Evolutionary conservation across 208 protist genomes (phyloP), one percentile per base, ranked within the genome.

Genomic region (Trypanosomatidae sp.): DNA sequence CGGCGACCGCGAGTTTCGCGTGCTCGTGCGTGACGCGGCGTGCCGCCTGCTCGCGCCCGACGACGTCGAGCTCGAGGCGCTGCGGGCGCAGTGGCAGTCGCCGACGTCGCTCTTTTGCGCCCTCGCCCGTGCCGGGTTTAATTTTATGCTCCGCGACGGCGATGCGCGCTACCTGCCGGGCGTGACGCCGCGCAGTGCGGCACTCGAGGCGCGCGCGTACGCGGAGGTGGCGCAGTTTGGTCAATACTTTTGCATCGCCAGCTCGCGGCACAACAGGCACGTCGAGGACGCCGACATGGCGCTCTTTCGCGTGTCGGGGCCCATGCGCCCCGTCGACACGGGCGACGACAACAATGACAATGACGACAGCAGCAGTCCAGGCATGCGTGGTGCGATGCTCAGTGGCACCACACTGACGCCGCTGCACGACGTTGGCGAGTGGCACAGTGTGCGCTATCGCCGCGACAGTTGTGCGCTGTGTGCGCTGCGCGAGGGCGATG

Each of bases 251-350:
- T 61, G 60, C 20, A 70, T 95, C 22, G 68, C 79, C 3, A 87
- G 53, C 61, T 71, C 78, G 7, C 49, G 52, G 11, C 88, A 95
- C 63, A 95, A 95, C 56, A 85, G 74, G 46, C 48, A 56, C 53
- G 83, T 79, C 33, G 88, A 95, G 61, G 84, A 93, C 48, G 47
- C 71, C 0, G 65, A 89, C 43, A 79, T 93, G 71, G 78, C 81
- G 11, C 72, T 95, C 1, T 95, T 95, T 39, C 82, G 88, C n/a
- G 55, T 92, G 8, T 88, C 83, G 18, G 71, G 67, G 54, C 45
- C 44, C 11, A 56, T 30, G 18, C 65, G 71, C 37, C 48, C 20
- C 2, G 27, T 46, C 0, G 75, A 75, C 16, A 40, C 58, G 23
- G 76, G 86, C 30, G 62, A 70, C 26, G 55, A 74, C 13, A 48